Evolutionary conservation across 345 rosid genomes (phyloP), one percentile per base, ranked within the genome.

Genomic region (Mallotus nudiflorus): DNA sequence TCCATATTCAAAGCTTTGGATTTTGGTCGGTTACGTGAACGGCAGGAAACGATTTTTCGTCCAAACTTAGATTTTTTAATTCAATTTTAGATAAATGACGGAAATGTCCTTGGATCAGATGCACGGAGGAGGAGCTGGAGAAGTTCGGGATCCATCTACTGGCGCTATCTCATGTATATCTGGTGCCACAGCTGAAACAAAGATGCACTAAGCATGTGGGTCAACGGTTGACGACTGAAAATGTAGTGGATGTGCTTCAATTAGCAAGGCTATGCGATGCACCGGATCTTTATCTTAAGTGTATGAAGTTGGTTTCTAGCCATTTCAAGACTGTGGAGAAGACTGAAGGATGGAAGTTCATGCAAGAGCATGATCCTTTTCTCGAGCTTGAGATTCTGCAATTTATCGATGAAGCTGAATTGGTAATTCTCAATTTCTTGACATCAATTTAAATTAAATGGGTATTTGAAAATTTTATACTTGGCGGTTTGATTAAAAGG

Each of bases 311-410:
- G 49, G 45, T 87, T 6, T 64, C 81, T 55, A 65, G 9, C 42
- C 71, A 83, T 70, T 89, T 89, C 81, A 83, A 84, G 71, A 65
- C 82, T 18, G 87, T 88, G 8, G 88, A 85, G 74, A 31, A 74
- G 9, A 93, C 92, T 0, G 97, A 91, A 81, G 98, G 86, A 22
- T 93, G 96, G 96, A 82, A 73, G 68, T 91, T 91, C 81, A 70
- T 93, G 83, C 96, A 86, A 40, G 78, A 82, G 29, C 84, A 89
- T 12, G 94, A 91, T 66, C 97, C 92, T 8, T 78, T 75, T 61
- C 85, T 93, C 0, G 98, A 93, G 68, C 96, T 89, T 28, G 83
- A 88, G 51, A 82, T 93, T 67, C 91, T 91, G n/a, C 88, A 80
- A 31, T 94, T 88, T 87, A 90, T 94, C 33, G 93, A 87, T 1